Evolutionary conservation across 1,139 yeast genomes (phyloP).

Genomic region (Magnusiomyces clavatus): DNA sequence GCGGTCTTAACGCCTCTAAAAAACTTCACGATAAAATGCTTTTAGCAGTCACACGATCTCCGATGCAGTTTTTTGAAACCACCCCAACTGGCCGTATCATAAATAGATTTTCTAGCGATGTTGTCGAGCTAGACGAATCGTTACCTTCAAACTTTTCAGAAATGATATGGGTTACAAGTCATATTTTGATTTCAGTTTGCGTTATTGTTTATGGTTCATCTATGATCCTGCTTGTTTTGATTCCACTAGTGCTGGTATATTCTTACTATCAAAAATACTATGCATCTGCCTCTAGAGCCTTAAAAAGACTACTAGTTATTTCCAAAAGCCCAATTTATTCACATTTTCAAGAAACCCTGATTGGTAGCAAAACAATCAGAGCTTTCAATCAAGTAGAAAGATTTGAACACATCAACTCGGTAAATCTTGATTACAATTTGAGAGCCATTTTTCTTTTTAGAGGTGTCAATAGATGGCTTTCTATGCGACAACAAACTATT

Average conservation of each 20-base stretch:
- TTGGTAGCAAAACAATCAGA: slow-evolving; percentile 65
- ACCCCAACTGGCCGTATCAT: slow-evolving; percentile 66
- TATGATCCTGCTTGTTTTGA: slow-evolving; percentile 43
- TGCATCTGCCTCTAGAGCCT: slow-evolving; percentile 69
- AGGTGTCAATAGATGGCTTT: slow-evolving; percentile 64
- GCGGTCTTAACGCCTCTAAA: slow-evolving; percentile 76
- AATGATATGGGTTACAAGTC: slow-evolving; percentile 45
- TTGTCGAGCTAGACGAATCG: slow-evolving; percentile 62
- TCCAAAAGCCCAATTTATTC: slow-evolving; percentile 72
- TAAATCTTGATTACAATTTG: slow-evolving; percentile 56
- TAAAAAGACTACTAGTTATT: slow-evolving; percentile 72
- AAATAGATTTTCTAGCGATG: slow-evolving; percentile 68
- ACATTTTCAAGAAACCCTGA: slow-evolving; percentile 68
- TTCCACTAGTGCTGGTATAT: slow-evolving; percentile 52
- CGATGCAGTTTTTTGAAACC: slow-evolving; percentile 59
- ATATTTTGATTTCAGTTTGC: slow-evolving; percentile 54
- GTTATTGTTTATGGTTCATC: slow-evolving; percentile 68
- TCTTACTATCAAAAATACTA: slow-evolving; percentile 77
- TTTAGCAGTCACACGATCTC: slow-evolving; percentile 64
- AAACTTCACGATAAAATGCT: slow-evolving; percentile 78
- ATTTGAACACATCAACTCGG: slow-evolving; percentile 47
- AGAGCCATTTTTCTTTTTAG: slow-evolving; percentile 50
- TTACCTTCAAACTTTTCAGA: slow-evolving; percentile 33
- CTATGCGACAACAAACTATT: slow-evolving; percentile 58
- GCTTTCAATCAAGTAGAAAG: slow-evolving; percentile 45